phyloP scores from a whole-genome alignment of 108 stramenopile genomes.

The Pseudonitzschia pungens region DNA sequence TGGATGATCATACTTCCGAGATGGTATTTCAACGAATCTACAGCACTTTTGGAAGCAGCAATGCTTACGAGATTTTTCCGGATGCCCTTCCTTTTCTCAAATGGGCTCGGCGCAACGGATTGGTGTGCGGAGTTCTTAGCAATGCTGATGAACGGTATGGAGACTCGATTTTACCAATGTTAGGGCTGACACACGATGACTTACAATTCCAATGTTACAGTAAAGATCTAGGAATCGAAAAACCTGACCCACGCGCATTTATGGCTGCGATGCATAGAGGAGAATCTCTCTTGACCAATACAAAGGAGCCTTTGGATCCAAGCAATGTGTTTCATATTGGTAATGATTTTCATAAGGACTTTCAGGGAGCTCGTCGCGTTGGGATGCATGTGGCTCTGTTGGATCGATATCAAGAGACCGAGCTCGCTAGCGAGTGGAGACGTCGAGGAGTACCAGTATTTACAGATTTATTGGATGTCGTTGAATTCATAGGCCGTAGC shows the following conservation, averaged over 20 bases:
- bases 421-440: slow-evolving; percentile 58
- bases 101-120: slow-evolving; percentile 51
- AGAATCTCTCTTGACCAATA: slow-evolving; percentile 39
- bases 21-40: slow-evolving; percentile 71
- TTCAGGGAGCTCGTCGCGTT: slow-evolving; percentile 58
- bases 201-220: slow-evolving; percentile 64
- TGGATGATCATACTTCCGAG: slow-evolving; percentile 50
- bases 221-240: slow-evolving; percentile 66
- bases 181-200: slow-evolving; percentile 60
- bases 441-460: slow-evolving; percentile 63
- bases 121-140: slow-evolving; percentile 65
- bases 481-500: slow-evolving; percentile 56
- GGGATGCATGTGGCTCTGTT: slow-evolving; percentile 65
- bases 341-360: slow-evolving; percentile 67
- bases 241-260: slow-evolving; percentile 54
- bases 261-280: slow-evolving; percentile 50
- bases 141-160: slow-evolving; percentile 82
- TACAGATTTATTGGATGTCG: slow-evolving; percentile 71
- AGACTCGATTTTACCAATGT: slow-evolving; percentile 70
- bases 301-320: slow-evolving; percentile 18
- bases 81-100: slow-evolving; percentile 64
- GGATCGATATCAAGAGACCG: slow-evolving; percentile 62
- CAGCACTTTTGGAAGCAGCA: slow-evolving; percentile 48
- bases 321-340: slow-evolving; percentile 59
- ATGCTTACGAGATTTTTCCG: slow-evolving; percentile 55